These are phyloP conservation scores for Diplodia sapinea DNA, from an alignment of 2,329 filamentous ascomycete genomes.

Conservation along the genomic window DNA sequence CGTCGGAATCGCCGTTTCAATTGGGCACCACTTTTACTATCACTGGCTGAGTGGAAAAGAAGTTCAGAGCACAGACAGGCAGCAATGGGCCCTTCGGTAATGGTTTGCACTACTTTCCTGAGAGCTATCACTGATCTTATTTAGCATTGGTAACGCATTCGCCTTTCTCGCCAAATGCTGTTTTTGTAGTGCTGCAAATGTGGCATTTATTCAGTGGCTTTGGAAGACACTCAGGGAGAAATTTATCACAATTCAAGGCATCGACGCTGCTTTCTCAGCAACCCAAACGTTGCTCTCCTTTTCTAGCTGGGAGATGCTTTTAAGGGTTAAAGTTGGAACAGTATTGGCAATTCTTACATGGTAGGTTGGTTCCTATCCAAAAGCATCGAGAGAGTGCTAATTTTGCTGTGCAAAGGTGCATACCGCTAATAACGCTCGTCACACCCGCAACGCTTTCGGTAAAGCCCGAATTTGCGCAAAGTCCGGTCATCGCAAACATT, in stretches of 20 bases:
- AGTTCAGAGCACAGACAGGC: background rate
- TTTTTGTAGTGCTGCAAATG: background rate
- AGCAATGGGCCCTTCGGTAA: conserved; percentile 18
- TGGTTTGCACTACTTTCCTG: no score
- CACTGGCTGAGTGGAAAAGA: background rate
- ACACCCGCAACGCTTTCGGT: conserved; percentile 1
- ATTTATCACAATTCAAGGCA: background rate
- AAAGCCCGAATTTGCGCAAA: background rate
- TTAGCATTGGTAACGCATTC: background rate
- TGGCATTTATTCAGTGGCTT: background rate
- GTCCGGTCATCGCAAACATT: background rate
- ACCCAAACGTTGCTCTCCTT: background rate
- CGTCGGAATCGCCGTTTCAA: background rate
- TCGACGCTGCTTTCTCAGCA: background rate
- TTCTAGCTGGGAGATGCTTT: background rate
- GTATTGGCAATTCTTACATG: background rate
- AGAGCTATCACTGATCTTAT: background rate
- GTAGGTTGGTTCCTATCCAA: background rate
- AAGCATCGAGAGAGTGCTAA: background rate
- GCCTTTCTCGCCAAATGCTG: conserved; percentile 1
- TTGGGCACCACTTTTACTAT: conserved; percentile 6
- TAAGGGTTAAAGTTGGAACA: background rate
- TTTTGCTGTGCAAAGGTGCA: background rate
- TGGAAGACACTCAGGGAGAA: background rate
- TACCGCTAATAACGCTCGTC: background rate